Evolutionary conservation across 148 eudicot species (phyloP).

Genomic region (Persicaria tinctoria): DNA sequence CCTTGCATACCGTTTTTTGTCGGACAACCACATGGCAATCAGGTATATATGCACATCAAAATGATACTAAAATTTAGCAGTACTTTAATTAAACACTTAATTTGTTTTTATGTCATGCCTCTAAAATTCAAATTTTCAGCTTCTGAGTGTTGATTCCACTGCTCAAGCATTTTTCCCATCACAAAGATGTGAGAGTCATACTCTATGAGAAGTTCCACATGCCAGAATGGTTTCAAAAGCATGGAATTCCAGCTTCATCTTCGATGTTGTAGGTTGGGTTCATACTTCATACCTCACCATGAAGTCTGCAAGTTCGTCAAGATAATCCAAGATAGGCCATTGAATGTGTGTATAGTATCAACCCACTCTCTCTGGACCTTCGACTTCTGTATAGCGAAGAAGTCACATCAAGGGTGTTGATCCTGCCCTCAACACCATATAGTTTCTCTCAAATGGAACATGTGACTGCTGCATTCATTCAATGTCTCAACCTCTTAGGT

Average conservation of each 20-base stretch:
- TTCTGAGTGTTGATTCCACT: conserved; percentile 81
- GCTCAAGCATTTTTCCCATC: conserved; percentile 65
- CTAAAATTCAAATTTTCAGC: conserved; percentile 34
- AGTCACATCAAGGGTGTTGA: neutral
- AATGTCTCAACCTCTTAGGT: neutral
- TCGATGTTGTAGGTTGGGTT: conserved; percentile 28
- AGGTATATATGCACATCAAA: conserved; percentile 39
- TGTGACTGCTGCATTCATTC: neutral
- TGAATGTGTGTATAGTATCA: conserved; percentile 6
- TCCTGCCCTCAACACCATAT: neutral
- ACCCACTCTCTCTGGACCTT: neutral
- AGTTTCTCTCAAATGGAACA: neutral
- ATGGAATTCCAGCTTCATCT: conserved; percentile 67
- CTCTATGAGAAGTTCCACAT: conserved; percentile 81
- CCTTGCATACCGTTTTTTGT: conserved; percentile 96
- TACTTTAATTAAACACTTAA: neutral
- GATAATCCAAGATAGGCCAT: neutral
- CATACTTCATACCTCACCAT: neutral
- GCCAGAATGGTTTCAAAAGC: conserved; percentile 97
- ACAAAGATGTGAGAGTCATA: conserved; percentile 66
- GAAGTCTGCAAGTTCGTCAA: neutral
- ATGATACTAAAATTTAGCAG: neutral
- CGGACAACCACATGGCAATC: conserved; percentile 83
- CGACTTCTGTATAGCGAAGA: conserved; percentile 8
- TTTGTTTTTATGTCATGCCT: neutral